Percentiles rank a stretch among this genome's conserved stretches.
These are phyloP conservation scores for Prototheca stagnorum DNA, from an alignment of 163 green algal species.

Conservation along the genomic window DNA sequence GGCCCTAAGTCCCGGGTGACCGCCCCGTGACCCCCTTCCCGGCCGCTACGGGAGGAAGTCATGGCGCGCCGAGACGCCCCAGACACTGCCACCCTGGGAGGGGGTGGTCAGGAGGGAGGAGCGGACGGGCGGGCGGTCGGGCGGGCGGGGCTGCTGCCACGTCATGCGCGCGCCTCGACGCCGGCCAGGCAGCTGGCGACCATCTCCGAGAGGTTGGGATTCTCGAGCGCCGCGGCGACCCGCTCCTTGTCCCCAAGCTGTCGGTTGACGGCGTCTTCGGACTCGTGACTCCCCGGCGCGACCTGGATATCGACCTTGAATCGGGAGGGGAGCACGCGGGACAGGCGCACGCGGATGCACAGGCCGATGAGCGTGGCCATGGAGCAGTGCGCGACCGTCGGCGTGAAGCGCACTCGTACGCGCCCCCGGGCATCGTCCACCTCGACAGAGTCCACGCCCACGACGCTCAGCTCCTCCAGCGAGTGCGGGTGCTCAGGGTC, in stretches of 20 bases:
- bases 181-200: constrained; percentile 67
- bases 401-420: constrained; percentile 84
- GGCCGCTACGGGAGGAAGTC: no score
- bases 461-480: constrained; percentile 89
- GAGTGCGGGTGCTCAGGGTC: constrained; percentile 96
- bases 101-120: no score
- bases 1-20: no score
- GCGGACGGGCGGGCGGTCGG: no score
- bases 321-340: constrained; percentile 55
- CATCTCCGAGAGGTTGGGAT: constrained; percentile 80
- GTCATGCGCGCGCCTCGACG: no score
- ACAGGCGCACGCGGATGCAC: constrained; percentile 82
- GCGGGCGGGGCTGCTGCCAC: no score
- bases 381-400: constrained; percentile 88
- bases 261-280: constrained; percentile 87
- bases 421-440: constrained; percentile 51
- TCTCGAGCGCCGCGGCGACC: constrained; percentile 91
- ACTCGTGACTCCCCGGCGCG: constrained; percentile 45
- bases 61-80: no score
- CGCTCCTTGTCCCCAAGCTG: constrained; percentile 97
- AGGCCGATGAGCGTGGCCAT: constrained; percentile 96
- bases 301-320: constrained; percentile 71
- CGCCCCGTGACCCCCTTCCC: no score
- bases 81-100: no score
- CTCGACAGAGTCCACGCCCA: constrained; percentile 66